Base-by-base conservation (phyloP, 1,139 yeast genomes). In the Saccharomyces hybrid region DNA sequence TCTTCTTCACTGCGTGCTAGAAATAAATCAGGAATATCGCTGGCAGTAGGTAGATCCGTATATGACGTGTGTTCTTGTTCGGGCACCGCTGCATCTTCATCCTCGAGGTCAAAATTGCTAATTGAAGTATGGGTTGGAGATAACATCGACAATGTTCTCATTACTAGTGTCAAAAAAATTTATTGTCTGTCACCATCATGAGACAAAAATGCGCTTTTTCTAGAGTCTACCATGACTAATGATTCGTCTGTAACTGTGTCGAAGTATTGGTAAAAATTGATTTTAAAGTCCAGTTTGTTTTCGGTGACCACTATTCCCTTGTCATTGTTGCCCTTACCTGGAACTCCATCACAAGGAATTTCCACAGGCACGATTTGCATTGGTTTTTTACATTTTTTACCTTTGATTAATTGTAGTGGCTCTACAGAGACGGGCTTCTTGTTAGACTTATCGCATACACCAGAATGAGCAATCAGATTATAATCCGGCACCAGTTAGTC, bases 241-340 rank as follows among this genome's bases (percentile, higher is more conserved):
- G 96, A 86, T 66, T 91, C 96, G 56, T 85, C 89, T 9, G 67
- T 70, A 26, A 62, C 68, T 6, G 73, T 68, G 38, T 70, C 68
- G 48, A 67, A 65, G 46, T 76, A 74, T 56, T 73, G 71, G 46
- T 71, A 69, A 14, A 63, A 59, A n/a, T 38, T 48, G 47, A 68
- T 55, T 29, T 58, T 54, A 9, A 61, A 76, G 3, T 67, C 66
- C 54, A 77, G 68, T 4, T 59, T 61, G 27, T 66, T 67, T 52
- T 67, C 66, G n/a, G 60, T 60, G 2, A 64, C 63, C 25, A 53
- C 34, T 20, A 74, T 64, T 58, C 11, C 50, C 46, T 47, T 47
- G 26, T 14, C 14, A 20, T 41, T 41, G 5, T 44, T 52, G 28
- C 49, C 49, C 8, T 59, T 53, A 8, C 50, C 56, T 2, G 61